A percentile compares a stretch with the other conserved stretches of the same genome.
Evolutionary conservation across 441 rosid species (phyloP).

Genomic region (Raphanus hybrid): DNA sequence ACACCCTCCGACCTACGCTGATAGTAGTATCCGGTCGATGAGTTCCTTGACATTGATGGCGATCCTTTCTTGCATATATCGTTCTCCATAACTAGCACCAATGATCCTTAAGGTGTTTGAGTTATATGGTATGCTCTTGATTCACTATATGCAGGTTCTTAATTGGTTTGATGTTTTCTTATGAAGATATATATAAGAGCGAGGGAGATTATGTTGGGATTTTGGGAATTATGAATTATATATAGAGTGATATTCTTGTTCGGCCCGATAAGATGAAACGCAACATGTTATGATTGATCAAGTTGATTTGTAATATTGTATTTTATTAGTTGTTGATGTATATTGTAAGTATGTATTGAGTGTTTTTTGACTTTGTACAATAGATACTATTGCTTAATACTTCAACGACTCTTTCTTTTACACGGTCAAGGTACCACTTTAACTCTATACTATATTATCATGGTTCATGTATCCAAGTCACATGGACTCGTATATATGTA

Average conservation of each 20-base stretch:
- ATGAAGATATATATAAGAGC: neutral
- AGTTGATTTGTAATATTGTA: constrained; percentile 15
- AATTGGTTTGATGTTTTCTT: constrained; percentile 4
- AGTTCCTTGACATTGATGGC: constrained; percentile 29
- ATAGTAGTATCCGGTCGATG: constrained; percentile 38
- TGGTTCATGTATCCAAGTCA: constrained; percentile 1
- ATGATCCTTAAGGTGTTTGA: constrained; percentile 10
- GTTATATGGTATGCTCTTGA: constrained; percentile 20
- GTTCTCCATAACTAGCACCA: constrained; percentile 16
- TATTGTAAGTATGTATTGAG: constrained; percentile 1
- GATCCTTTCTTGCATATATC: constrained; percentile 19
- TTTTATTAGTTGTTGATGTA: constrained; percentile 21
- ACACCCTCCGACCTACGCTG: constrained; percentile 48
- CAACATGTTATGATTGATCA: constrained; percentile 15
- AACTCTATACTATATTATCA: neutral
- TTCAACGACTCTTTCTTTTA: constrained; percentile 34
- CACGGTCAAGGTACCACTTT: constrained; percentile 5
- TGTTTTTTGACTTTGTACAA: constrained; percentile 23
- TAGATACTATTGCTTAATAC: constrained; percentile 24
- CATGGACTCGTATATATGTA: neutral
- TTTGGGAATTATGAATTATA: neutral
- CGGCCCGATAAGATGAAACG: neutral
- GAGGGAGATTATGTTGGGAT: constrained; percentile 9
- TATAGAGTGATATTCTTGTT: too few relatives aligned
- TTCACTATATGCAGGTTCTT: constrained; percentile 16